Percentiles rank a stretch among this genome's conserved stretches.
phyloP scores from a whole-genome alignment of 1,284 basidiomycete genomes.

The Microbotryum lychnidis-dioicae region DNA sequence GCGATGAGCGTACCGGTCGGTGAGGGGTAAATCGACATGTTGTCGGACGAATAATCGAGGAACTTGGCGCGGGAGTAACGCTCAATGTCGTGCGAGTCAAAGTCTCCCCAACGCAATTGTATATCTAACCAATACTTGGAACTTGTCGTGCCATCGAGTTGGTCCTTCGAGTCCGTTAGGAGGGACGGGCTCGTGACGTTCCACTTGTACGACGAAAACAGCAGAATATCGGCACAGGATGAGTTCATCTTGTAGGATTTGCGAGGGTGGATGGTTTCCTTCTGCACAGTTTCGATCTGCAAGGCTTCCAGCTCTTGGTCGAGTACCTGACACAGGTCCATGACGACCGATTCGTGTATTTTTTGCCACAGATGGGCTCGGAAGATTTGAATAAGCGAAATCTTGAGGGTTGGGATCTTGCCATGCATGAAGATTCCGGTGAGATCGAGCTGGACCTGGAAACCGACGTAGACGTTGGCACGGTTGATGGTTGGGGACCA shows the following conservation, averaged over 20 bases:
- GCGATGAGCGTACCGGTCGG: constrained; percentile 92
- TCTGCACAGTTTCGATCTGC: constrained; percentile 98
- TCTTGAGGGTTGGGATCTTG: constrained; percentile 95
- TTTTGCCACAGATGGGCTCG: constrained; percentile 99
- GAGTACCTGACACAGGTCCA: constrained; percentile 96
- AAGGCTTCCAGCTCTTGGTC: constrained; percentile 97
- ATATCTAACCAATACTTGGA: constrained; percentile 99
- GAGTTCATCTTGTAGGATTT: constrained; percentile 99
- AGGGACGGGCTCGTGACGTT: constrained; percentile 94
- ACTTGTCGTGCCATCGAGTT: constrained; percentile 90
- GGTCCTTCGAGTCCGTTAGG: constrained; percentile 91
- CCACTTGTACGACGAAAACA: constrained; percentile 86
- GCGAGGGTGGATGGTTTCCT: constrained; percentile 95
- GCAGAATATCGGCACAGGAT: constrained; percentile 79
- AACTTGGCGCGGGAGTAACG: constrained; percentile 97
- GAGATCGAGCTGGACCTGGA: constrained; percentile 97
- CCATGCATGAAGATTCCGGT: constrained; percentile 85
- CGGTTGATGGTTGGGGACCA: constrained; percentile 98
- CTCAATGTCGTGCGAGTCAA: constrained; percentile 96
- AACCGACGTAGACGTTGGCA: constrained; percentile 98
- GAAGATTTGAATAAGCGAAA: constrained; percentile 99
- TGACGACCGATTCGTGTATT: constrained; percentile 49
- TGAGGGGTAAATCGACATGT: constrained; percentile 35
- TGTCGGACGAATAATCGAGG: constrained; percentile 69
- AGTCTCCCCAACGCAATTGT: constrained; percentile 95